Base-by-base conservation (phyloP, 495 filamentous ascomycete genomes). In the Cercophora scortea region DNA sequence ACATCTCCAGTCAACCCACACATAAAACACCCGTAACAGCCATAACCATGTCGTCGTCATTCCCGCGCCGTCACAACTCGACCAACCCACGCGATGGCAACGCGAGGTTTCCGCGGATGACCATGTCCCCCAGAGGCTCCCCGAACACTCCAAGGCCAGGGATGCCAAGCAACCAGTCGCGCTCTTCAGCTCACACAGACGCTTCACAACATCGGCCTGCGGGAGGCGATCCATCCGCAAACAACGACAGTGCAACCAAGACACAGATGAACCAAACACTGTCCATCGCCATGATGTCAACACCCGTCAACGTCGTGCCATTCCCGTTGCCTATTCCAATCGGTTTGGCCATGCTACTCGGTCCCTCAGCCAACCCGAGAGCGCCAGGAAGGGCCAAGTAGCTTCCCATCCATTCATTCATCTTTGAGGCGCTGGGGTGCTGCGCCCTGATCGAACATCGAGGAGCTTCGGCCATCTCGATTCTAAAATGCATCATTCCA, bases 201-300 rank as follows among this genome's bases (percentile, higher is more conserved):
- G 4, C 44, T n/a, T 46, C 25, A 7, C 48, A 54, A 16, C 16
- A 42, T 32, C 51, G 33, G 25, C 33, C 41, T 17, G 45, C 10
- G 15, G 9, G 39, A 41, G 32, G 19, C 25, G 16, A 2, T 17
- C 38, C 35, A 16, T 13, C 45, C n/a, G 35, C 42, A 40, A 36
- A 18, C 13, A 35, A 50, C 32, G 62, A 63, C 25, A 25, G 17
- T 12, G 59, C 59, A 0, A 60, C 61, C 36, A 66, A 61, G 53
- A 53, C 47, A 25, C 62, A 65, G 38, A 57, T 67, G 13, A 61
- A 61, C 15, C 57, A 61, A 39, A 63, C 58, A 1, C 46, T 56
- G 1, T 54, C 60, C 16, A 59, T 58, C 13, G 47, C 57, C 12
- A 59, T 63, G 62, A 63, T 67, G 47, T 48, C 53, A 12, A 5